phyloP scores from a whole-genome alignment of 306 rosid genomes.

The Quercus suber region DNA sequence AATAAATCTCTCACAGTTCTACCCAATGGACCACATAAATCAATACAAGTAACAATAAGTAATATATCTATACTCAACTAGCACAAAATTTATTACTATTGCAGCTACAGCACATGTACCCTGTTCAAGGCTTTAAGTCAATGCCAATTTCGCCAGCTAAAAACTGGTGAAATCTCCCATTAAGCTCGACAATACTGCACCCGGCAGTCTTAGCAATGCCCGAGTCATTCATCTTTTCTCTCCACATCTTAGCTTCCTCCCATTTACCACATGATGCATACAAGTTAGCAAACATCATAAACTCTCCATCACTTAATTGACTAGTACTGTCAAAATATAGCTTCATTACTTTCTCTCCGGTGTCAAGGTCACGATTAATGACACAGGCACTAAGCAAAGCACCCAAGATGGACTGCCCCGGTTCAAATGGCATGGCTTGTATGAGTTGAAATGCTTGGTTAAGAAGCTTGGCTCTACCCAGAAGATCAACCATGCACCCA shows the following conservation, averaged over 20 bases:
- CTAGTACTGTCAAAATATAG: not conserved
- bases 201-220: conserved; percentile 34
- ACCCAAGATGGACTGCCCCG: conserved; percentile 26
- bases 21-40: too few relatives aligned
- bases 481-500: conserved; percentile 35
- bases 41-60: too few relatives aligned
- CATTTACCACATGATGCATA: conserved; percentile 27
- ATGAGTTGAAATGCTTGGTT: conserved; percentile 11
- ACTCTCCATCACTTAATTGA: conserved; percentile 26
- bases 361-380: conserved; percentile 21
- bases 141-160: conserved; percentile 25
- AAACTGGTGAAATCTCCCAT: conserved; percentile 28
- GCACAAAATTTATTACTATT: too few relatives aligned
- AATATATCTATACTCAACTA: too few relatives aligned
- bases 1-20: too few relatives aligned
- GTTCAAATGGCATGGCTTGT: conserved; percentile 23
- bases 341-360: conserved; percentile 27
- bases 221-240: conserved; percentile 29
- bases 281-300: conserved; percentile 35
- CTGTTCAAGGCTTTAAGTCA: not conserved
- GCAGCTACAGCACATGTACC: not conserved
- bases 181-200: conserved; percentile 17
- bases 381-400: conserved; percentile 37
- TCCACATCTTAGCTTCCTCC: conserved; percentile 32
- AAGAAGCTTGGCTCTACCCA: conserved; percentile 22